These are phyloP conservation scores for Veloboletus limbatus DNA, from an alignment of 1,284 basidiomycete species.

Conservation along the genomic window DNA sequence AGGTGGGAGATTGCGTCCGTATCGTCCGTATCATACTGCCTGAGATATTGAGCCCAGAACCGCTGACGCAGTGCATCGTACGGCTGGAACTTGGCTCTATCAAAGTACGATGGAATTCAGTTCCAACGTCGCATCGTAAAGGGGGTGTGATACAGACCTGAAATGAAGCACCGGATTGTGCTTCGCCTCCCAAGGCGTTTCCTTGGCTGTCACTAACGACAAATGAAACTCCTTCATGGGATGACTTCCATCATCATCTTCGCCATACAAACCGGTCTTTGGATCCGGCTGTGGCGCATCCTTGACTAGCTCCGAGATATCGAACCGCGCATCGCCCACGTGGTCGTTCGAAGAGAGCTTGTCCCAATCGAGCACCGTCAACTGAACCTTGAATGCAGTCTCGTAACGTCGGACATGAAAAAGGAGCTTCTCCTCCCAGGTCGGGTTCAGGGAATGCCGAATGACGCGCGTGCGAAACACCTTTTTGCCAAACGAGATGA, in stretches of 20 bases:
- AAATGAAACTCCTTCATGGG: slow-evolving; percentile 71
- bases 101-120: slow-evolving; percentile 7
- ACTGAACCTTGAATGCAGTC: slow-evolving; percentile 70
- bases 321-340: slow-evolving; percentile 74
- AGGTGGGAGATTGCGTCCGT: slow-evolving; percentile 75
- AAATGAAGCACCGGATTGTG: slow-evolving; percentile 60
- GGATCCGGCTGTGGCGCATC: slow-evolving; percentile 73
- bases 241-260: slow-evolving; percentile 37
- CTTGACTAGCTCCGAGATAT: slow-evolving; percentile 68
- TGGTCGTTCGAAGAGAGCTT: slow-evolving; percentile 88
- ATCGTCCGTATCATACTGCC: slow-evolving; percentile 91
- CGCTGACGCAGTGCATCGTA: slow-evolving; percentile 88
- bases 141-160: slow-evolving; percentile 40
- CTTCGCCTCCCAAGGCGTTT: slow-evolving; percentile 61
- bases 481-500: slow-evolving; percentile 95
- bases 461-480: slow-evolving; percentile 93
- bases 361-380: slow-evolving; percentile 92
- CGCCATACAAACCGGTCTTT: slow-evolving; percentile 68
- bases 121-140: not conserved
- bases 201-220: slow-evolving; percentile 51
- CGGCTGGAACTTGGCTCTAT: slow-evolving; percentile 90
- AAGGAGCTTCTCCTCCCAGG: slow-evolving; percentile 94
- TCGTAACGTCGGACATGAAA: slow-evolving; percentile 95
- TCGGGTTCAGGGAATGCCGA: slow-evolving; percentile 84
- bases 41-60: slow-evolving; percentile 91